A percentile compares a stretch with the other conserved stretches of the same genome.
phyloP scores from a whole-genome alignment of 768 basidiomycete genomes.

The Gloeostereum incarnatum region DNA sequence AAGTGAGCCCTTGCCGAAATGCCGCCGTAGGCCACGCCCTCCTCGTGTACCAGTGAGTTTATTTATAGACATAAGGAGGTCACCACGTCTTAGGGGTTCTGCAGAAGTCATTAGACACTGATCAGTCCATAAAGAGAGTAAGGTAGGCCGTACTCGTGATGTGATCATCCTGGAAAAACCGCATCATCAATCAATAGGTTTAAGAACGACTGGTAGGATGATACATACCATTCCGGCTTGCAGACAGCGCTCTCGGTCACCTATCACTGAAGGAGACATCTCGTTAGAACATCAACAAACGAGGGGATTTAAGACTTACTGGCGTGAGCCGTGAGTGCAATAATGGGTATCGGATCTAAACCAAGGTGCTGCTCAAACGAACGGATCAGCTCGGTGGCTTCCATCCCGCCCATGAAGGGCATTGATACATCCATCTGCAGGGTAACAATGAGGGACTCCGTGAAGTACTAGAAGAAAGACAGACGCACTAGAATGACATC shows the following conservation, averaged over 20 bases:
- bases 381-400: slow-evolving; percentile 90
- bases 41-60: slow-evolving; percentile 68
- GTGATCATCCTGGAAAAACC: too few species aligned
- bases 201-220: too few species aligned
- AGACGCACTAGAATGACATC: slow-evolving; percentile 82
- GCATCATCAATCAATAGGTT: too few species aligned
- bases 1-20: too few species aligned
- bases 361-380: slow-evolving; percentile 70
- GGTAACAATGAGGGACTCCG: slow-evolving; percentile 3
- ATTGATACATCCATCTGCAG: slow-evolving; percentile 94
- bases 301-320: slow-evolving; percentile 46
- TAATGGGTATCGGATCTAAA: slow-evolving; percentile 76
- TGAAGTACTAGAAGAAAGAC: background rate
- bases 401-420: slow-evolving; percentile 99
- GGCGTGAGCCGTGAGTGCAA: slow-evolving; percentile 95
- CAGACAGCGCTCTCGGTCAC: slow-evolving; percentile 68
- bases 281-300: background rate
- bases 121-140: slow-evolving; percentile 35
- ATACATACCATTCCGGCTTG: slow-evolving; percentile 78
- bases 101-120: slow-evolving; percentile 48
- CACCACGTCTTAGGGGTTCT: slow-evolving; percentile 76
- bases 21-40: too few species aligned
- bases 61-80: slow-evolving; percentile 74
- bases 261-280: slow-evolving; percentile 58
- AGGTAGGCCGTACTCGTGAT: slow-evolving; percentile 16